phyloP scores from a whole-genome alignment of 768 basidiomycete genomes.

The Imleria badia region DNA sequence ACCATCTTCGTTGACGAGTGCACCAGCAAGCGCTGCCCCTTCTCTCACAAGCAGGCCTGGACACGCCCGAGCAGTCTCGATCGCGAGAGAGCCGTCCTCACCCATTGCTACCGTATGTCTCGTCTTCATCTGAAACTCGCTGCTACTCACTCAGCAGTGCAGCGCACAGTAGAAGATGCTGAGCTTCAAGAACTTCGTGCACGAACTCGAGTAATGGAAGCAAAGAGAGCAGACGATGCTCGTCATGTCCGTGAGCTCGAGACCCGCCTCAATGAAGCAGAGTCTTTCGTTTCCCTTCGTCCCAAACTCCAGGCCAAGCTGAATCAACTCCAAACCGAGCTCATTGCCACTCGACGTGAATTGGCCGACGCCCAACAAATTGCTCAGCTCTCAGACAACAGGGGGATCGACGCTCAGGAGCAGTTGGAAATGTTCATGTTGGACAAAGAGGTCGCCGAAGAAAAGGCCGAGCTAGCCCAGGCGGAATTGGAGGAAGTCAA shows the following conservation, averaged over 20 bases:
- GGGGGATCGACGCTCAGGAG: constrained; percentile 78
- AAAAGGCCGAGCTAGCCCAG: constrained; percentile 79
- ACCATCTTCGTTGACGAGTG: constrained; percentile 16
- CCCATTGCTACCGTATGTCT: constrained; percentile 22
- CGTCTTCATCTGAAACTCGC: not conserved
- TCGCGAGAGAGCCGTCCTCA: constrained; percentile 29
- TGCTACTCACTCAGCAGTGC: constrained; percentile 10
- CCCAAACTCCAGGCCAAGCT: constrained; percentile 92
- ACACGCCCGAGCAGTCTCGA: constrained; percentile 15
- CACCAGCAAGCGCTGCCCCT: not conserved
- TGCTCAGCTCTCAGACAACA: constrained; percentile 64
- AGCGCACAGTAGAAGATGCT: constrained; percentile 47
- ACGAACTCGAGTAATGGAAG: constrained; percentile 83
- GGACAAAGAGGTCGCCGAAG: constrained; percentile 97
- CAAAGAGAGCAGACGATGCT: constrained; percentile 82
- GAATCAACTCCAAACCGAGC: constrained; percentile 74
- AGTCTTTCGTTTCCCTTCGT: constrained; percentile 77
- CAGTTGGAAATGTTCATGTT: constrained; percentile 93
- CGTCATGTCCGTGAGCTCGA: constrained; percentile 84
- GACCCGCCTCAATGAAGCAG: constrained; percentile 77
- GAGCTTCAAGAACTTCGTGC: constrained; percentile 80
- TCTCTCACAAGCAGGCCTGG: constrained; percentile 6
- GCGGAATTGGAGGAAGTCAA: constrained; percentile 74
- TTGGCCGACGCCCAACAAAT: constrained; percentile 76
- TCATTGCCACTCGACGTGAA: constrained; percentile 71